Evolutionary conservation across 192 early-diverging fungal species (phyloP), one percentile per base, ranked within the genome.

Genomic region (Podila epicladia): DNA sequence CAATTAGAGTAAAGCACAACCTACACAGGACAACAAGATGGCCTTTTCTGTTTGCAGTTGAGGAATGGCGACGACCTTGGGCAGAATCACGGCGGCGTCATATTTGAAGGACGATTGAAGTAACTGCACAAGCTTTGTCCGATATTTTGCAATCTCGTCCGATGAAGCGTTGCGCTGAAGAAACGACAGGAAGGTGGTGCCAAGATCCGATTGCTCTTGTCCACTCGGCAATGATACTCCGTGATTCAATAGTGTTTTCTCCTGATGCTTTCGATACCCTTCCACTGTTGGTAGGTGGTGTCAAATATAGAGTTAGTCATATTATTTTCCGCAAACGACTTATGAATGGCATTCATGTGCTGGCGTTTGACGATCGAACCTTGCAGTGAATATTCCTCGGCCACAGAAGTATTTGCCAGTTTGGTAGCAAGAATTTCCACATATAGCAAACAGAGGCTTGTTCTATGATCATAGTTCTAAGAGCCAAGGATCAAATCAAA

Each of bases 1-100:
- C 11, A 55, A 26, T 24, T 66, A 67, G 24, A 69, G 17, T 7
- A 50, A n/a, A 64, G 49, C 48, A 5, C 13, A 9, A 19, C 67
- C 50, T 89, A 88, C 89, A 73, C 75, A 66, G 33, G 86, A 85
- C 19, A 84, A 82, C 57, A 90, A 51, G 22, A 90, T 75, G 0
- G 85, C 87, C 20, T 72, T 75, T 60, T 90, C 89, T 20, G 82
- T 72, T 20, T 82, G 60, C 33, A 90, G 58, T 28, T 60, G 20
- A 37, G 71, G 67, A n/a, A 78, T 74, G 19, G 61, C 69, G 15
- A 83, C 65, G 12, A 75, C 66, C 22, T 74, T 69, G 0, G 75
- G 26, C 24, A 90, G 66, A 29, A 90, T n/a, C 1, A 28, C 58
- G 7, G 71, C 50, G 9, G 83, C 58, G 26, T 82, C 72, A 64